Evolutionary conservation across 73 alveolate species (phyloP).

Genomic region (Paramecium primaurelia): DNA sequence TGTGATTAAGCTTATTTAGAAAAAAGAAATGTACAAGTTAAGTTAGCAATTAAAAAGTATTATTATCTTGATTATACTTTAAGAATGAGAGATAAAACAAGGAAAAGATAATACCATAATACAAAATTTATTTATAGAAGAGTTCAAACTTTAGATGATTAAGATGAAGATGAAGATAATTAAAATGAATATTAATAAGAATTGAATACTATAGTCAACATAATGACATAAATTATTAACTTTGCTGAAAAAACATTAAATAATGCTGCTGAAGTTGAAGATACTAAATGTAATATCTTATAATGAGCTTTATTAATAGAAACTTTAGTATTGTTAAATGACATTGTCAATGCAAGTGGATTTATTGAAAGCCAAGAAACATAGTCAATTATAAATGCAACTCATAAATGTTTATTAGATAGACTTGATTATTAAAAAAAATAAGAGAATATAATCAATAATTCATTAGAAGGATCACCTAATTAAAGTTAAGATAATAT

Average conservation of each 20-base stretch:
- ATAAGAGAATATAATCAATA: background rate
- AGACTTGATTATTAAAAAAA: conserved; percentile 4
- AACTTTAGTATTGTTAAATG: conserved; percentile 8
- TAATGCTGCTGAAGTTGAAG: background rate
- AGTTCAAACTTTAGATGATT: background rate
- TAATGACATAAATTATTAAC: conserved; percentile 6
- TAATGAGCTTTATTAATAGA: background rate
- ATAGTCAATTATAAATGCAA: background rate
- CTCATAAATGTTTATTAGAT: conserved; percentile 26
- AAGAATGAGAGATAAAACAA: background rate
- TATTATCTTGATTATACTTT: background rate
- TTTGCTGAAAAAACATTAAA: conserved; percentile 24
- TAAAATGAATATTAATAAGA: conserved; percentile 11
- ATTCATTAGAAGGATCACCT: background rate
- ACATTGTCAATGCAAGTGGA: background rate
- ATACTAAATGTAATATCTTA: conserved; percentile 23
- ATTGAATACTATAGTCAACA: background rate
- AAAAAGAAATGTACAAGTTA: background rate
- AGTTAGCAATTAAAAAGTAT: background rate
- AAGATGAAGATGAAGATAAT: background rate
- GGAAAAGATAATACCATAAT: background rate
- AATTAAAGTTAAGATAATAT: background rate
- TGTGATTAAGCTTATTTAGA: background rate
- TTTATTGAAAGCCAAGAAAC: conserved; percentile 22
- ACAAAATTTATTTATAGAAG: background rate